Percentiles rank a stretch among this genome's conserved stretches.
These are phyloP conservation scores for Lasiosphaeris hirsuta DNA, from an alignment of 495 filamentous ascomycete genomes.

Conservation along the genomic window DNA sequence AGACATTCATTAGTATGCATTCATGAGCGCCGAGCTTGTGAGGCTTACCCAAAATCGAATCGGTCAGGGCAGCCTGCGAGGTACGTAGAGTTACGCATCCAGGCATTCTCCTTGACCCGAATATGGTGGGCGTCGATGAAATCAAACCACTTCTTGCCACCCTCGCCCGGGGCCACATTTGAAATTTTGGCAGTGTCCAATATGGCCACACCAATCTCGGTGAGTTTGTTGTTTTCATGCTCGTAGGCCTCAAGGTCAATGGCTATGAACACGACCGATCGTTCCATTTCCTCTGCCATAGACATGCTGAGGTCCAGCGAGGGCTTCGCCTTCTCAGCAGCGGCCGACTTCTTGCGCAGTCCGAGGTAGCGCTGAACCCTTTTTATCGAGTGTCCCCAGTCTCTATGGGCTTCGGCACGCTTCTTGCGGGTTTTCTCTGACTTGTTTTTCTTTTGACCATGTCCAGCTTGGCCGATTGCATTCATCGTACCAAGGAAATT, in stretches of 20 bases:
- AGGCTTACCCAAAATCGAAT: constrained; percentile 71
- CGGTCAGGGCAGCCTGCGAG: constrained; percentile 65
- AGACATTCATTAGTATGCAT: constrained; percentile 17
- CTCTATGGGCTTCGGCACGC: constrained; percentile 42
- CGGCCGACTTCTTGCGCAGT: constrained; percentile 39
- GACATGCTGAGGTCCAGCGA: constrained; percentile 18
- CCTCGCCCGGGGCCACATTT: constrained; percentile 55
- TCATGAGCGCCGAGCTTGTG: constrained; percentile 25
- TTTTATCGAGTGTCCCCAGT: constrained; percentile 50
- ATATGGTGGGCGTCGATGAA: constrained; percentile 71
- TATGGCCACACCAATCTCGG: constrained; percentile 80
- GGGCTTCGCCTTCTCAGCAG: background rate
- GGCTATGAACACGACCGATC: constrained; percentile 64
- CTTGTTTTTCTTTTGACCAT: constrained; percentile 17
- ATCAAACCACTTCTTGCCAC: constrained; percentile 59
- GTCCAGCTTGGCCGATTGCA: constrained; percentile 20
- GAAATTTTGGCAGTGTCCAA: constrained; percentile 66
- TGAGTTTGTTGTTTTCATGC: constrained; percentile 55
- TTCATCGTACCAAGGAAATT: constrained; percentile 13
- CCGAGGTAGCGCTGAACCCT: constrained; percentile 68
- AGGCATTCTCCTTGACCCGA: constrained; percentile 63
- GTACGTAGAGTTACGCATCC: constrained; percentile 61
- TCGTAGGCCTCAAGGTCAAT: constrained; percentile 85
- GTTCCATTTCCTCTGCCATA: constrained; percentile 43
- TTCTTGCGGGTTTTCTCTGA: constrained; percentile 45